phyloP scores from a whole-genome alignment of 305 asterid genomes.

The Solanum aculeatissimum region DNA sequence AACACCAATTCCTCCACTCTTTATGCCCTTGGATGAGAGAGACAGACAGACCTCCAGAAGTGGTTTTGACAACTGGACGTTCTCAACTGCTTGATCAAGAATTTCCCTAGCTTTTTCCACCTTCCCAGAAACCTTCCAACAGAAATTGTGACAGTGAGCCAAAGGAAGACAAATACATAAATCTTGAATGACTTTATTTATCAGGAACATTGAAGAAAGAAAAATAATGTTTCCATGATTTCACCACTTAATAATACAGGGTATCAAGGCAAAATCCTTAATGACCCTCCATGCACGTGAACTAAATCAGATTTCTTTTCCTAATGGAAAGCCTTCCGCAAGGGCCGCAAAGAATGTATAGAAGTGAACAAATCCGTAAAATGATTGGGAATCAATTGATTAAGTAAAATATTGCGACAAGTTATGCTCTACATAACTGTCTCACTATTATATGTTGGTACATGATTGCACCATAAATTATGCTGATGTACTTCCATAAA shows the following conservation, averaged over 20 bases:
- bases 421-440: not conserved
- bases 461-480: not conserved
- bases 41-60: constrained; percentile 64
- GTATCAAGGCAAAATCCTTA: not conserved
- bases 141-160: not conserved
- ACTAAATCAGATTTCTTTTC: not conserved
- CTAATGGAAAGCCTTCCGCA: not conserved
- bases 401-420: not conserved
- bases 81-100: constrained; percentile 77
- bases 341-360: not conserved
- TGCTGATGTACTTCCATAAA: not conserved
- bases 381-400: not conserved
- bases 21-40: not conserved
- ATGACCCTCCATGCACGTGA: not conserved
- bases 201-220: not conserved
- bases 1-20: not conserved
- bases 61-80: constrained; percentile 67
- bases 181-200: not conserved
- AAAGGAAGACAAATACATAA: not conserved
- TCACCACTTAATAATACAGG: not conserved
- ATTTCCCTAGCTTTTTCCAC: constrained; percentile 86
- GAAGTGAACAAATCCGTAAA: not conserved
- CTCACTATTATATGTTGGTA: not conserved
- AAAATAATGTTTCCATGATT: not conserved
- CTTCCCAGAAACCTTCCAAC: constrained; percentile 74